Base-by-base conservation (phyloP, 805 yeast genomes). In the Nakazawaea holstii region DNA sequence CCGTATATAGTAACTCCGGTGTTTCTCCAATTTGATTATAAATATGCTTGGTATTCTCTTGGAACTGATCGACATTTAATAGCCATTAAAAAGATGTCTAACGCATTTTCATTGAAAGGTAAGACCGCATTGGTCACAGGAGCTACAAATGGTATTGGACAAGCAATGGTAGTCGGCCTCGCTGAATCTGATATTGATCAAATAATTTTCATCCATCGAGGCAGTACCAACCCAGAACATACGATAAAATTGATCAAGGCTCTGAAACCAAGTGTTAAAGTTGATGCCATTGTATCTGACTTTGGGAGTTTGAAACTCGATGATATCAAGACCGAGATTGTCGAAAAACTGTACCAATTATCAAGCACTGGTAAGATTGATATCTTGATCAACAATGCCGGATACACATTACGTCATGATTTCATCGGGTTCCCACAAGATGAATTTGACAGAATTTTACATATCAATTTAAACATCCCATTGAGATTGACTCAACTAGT, bases 91-190 rank as follows among this genome's bases (percentile, higher is more conserved):
- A 45, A 41, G 46, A 35, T 48, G 20, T 45, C 46, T 1, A 49
- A 51, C 26, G 55, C 60, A 48, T 73, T 69, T 50, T 70, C 76
- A 8, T 59, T 71, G 31, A 61, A 62, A 41, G 74, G 72, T 11
- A 68, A 70, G 52, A 64, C 61, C 5, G 73, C 74, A 9, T 53
- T 73, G n/a, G 59, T 76, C 26, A 72, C 83, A 10, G 84, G 84
- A 13, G 82, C 77, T 9, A 73, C 81, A n/a, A 70, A 77, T 20
- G 84, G 84, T 5, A 79, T 79, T 51, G 84, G 84, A 2, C 70
- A 69, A 27, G 73, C 71, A 37, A 72, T 77, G 44, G 79, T 78
- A 26, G 59, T 65, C 31, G 82, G 76, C 10, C 62, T 77, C 26
- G 82, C 81, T 1, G 70, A 71, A 45, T 77, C 79, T 14, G 79